Conservation (phyloP, 345 rosid species). For the Eucalyptus microcorys region DNA sequence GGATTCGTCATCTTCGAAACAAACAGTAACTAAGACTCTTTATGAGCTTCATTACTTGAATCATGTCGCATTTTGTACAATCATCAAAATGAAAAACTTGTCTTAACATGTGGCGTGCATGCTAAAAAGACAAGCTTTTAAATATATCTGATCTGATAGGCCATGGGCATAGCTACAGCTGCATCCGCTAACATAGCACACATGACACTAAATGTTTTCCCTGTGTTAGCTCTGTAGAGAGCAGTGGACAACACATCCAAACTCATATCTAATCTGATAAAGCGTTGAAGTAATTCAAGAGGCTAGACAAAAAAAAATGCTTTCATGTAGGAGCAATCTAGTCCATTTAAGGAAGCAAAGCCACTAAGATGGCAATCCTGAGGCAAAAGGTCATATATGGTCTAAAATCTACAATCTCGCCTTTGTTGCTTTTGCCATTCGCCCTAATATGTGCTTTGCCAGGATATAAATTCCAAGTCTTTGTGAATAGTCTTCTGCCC, state of each 20-base stretch:
- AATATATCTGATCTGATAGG: not conserved
- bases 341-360: not conserved
- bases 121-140: not conserved
- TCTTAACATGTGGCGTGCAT: not conserved
- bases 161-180: not conserved
- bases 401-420: not conserved
- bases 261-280: not conserved
- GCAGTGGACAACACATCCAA: not conserved
- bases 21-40: not conserved
- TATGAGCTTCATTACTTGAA: not conserved
- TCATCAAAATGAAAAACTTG: not conserved
- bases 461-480: not conserved
- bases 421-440: not conserved
- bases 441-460: not conserved
- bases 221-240: not conserved
- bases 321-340: not conserved
- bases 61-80: not conserved
- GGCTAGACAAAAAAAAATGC: not conserved
- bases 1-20: not conserved
- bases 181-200: not conserved
- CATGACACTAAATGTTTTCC: not conserved
- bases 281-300: not conserved
- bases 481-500: not conserved
- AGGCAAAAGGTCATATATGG: not conserved
- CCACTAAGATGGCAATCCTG: not conserved